These are phyloP conservation scores for Aphanomyces stellatus DNA, from an alignment of 352 stramenopile genomes.

Conservation along the genomic window DNA sequence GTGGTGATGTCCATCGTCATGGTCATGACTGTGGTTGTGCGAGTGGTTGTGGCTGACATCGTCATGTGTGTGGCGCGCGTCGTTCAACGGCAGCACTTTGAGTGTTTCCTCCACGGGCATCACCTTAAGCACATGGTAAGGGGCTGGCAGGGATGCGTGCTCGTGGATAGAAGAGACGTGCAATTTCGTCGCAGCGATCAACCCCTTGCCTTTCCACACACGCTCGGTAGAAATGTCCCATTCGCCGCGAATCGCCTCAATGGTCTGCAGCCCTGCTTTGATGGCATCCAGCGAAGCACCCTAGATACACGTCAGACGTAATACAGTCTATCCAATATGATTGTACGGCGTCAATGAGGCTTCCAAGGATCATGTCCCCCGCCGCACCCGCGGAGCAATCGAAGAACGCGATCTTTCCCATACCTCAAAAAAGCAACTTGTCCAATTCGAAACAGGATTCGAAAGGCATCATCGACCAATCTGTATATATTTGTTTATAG, in stretches of 20 bases:
- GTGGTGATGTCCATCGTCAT: slow-evolving; percentile 48
- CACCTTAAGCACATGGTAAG: too few species aligned
- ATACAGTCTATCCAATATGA: background rate
- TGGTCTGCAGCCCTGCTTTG: slow-evolving; percentile 42
- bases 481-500: too few species aligned
- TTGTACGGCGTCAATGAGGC: slow-evolving; percentile 75
- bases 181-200: slow-evolving; percentile 85
- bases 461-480: too few species aligned
- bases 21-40: slow-evolving; percentile 30
- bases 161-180: slow-evolving; percentile 82
- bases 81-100: too few species aligned
- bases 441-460: too few species aligned
- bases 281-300: slow-evolving; percentile 51
- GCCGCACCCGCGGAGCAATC: slow-evolving; percentile 86
- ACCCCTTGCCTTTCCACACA: slow-evolving; percentile 80
- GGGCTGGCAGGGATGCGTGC: slow-evolving; percentile 38
- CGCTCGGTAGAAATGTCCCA: slow-evolving; percentile 65
- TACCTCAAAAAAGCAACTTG: background rate
- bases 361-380: slow-evolving; percentile 87
- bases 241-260: slow-evolving; percentile 68
- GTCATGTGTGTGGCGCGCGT: slow-evolving; percentile 31
- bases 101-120: slow-evolving; percentile 21
- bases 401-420: slow-evolving; percentile 60
- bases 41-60: slow-evolving; percentile 30
- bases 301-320: slow-evolving; percentile 25